Percentiles rank a stretch among this genome's conserved stretches.
Evolutionary conservation across 2,329 filamentous ascomycete species (phyloP).

Genomic region (Clathrospora elynae): DNA sequence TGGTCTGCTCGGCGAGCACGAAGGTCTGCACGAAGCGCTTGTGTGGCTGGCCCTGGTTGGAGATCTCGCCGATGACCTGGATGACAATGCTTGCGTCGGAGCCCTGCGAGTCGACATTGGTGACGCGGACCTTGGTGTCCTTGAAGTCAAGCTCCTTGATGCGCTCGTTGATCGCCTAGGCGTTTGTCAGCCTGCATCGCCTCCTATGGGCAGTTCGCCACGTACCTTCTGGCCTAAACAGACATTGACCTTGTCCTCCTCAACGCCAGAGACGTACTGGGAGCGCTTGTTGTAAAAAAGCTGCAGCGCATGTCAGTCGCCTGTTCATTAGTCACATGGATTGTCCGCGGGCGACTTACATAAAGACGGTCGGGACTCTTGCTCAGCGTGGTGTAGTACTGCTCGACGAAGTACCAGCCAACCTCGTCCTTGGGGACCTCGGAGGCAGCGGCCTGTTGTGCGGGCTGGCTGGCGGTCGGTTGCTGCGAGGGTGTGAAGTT

Average conservation of each 20-base stretch:
- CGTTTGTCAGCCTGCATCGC: conserved; percentile 4
- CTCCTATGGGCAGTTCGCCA: conserved; percentile 18
- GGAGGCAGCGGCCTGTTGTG: conserved; percentile 36
- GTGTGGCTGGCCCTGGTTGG: conserved; percentile 87
- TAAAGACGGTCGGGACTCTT: conserved; percentile 92
- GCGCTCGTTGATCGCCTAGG: conserved; percentile 86
- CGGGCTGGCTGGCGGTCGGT: conserved; percentile 32
- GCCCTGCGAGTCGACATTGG: conserved; percentile 95
- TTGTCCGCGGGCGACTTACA: conserved; percentile 44
- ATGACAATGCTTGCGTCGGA: conserved; percentile 94
- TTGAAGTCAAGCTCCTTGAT: conserved; percentile 93
- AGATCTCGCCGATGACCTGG: conserved; percentile 97
- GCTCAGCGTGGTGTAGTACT: conserved; percentile 98
- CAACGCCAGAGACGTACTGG: conserved; percentile 89
- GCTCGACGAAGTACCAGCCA: conserved; percentile 99
- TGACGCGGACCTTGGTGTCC: conserved; percentile 96
- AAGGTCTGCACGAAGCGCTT: conserved; percentile 99
- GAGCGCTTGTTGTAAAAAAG: conserved; percentile 97
- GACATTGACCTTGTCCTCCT: conserved; percentile 86
- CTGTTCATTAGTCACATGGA: background rate
- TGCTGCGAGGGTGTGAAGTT: conserved; percentile 38
- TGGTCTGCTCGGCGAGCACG: conserved; percentile 92
- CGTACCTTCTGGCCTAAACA: conserved; percentile 85
- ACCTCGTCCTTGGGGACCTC: conserved; percentile 84
- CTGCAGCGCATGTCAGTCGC: conserved; percentile 44